Conservation (phyloP, 345 rosid species). For the Zanthoxylum bungeanum region DNA sequence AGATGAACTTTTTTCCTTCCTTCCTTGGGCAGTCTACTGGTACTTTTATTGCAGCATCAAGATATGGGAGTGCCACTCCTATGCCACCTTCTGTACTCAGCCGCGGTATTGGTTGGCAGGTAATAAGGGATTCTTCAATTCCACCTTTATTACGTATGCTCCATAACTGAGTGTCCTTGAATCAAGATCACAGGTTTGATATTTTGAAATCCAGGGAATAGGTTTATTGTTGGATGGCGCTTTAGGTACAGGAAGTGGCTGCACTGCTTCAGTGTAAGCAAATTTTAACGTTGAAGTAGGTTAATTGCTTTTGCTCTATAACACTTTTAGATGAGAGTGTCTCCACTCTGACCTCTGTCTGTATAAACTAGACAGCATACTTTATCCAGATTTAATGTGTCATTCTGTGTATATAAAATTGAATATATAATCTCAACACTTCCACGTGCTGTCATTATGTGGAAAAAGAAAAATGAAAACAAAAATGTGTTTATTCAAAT, state of each 20-base stretch:
- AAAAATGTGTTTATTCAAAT: neutral
- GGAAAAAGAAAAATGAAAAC: neutral
- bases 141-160: neutral
- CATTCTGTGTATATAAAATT: neutral
- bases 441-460: neutral
- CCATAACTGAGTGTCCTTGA: neutral
- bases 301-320: neutral
- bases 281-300: neutral
- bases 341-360: neutral
- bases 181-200: neutral
- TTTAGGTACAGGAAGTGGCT: slow-evolving; percentile 72
- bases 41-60: slow-evolving; percentile 65
- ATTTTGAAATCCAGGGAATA: slow-evolving; percentile 49
- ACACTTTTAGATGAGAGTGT: neutral
- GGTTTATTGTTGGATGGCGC: slow-evolving; percentile 58
- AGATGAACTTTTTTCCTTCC: neutral
- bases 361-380: neutral
- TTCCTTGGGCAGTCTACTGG: slow-evolving; percentile 65
- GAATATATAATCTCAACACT: neutral
- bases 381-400: neutral
- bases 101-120: slow-evolving; percentile 92
- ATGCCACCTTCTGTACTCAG: slow-evolving; percentile 72
- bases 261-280: slow-evolving; percentile 73
- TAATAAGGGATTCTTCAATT: slow-evolving; percentile 9
- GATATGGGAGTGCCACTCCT: slow-evolving; percentile 83